Evolutionary conservation across 2,329 filamentous ascomycete species (phyloP), one percentile per base, ranked within the genome.

Genomic region (Diplodia corticola): DNA sequence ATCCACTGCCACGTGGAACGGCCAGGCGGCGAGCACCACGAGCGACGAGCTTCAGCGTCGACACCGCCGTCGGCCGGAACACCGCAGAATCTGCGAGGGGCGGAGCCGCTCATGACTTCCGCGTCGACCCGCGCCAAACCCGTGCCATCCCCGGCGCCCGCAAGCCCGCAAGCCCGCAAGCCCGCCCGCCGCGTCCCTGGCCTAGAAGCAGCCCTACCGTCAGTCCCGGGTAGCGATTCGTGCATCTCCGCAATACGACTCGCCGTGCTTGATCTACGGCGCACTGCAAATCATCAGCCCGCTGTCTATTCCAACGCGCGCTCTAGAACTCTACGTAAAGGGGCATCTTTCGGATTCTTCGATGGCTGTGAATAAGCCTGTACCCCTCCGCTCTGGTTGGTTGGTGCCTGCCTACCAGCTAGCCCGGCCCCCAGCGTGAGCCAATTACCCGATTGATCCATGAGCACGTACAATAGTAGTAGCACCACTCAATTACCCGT

Each of bases 211-310:
- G 48, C 48, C 48, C 48, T 50, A 6, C 15, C 10, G 24, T 26
- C 12, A 5, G 2, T n/a, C 48, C 20, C 48, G 20, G 20, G 22
- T 20, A 26, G n/a, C 54, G 54, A 57, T 22, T 57, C 54, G 17
- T 57, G 35, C 30, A 54, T 30, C 51, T 54, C 30, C 51, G 51
- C 20, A 54, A 54, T 24, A 35, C 51, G 51, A 54, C 7, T 20
- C 30, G 20, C 15, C 35, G 40, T 26, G 15, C 20, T 30, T 7
- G 55, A 60, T 60, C 55, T 60, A 26, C 55, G 22, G 20, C n/a
- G 55, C 55, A 46, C 28, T 60, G 55, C 37, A 60, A 60, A 60
- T 60, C 55, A 60, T 60, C 37, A 17, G 15, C 30, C 3, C 28
- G 37, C 55, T 13, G 15, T 22, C 12, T 46, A 46, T 60, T 48